Evolutionary conservation across 257 asterid species (phyloP), one percentile per base, ranked within the genome.

Genomic region (Mentha longifolia): DNA sequence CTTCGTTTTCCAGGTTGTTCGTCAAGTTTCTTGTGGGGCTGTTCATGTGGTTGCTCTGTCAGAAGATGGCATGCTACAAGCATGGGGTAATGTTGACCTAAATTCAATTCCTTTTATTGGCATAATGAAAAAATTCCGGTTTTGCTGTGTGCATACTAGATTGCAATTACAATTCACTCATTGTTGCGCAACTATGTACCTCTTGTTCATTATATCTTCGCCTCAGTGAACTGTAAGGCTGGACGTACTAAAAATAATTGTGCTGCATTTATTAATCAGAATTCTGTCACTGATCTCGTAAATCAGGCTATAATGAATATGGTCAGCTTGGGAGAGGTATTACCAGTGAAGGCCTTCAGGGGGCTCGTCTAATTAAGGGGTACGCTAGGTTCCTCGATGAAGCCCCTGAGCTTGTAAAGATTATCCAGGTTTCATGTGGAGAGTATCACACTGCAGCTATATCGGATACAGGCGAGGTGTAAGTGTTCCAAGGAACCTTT

Each of bases 281-380:
- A 71, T 73, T 76, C 80, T 84, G 79, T 84, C 79, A 33, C 80
- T 85, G 85, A 72, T 80, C 81, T 86, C 82, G 78, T 78, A 84
- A 84, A 88, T 82, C 97, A 94, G 99, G 99, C 83, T 92, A 95
- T 82, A 95, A 92, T 87, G 99, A 92, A 78, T 89, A 68, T 84
- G 98, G 97, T 72, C 98, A 95, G 91, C 96, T 95, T 79, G 97
- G 99, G 74, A 87, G 99, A 92, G 99, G 99, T 79, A 69, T 87
- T 84, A 92, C 98, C 66, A 76, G 86, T 72, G 99, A 88, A 85
- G 99, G 99, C 47, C 96, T 92, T 81, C 98, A 95, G 83, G 88
- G 89, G 95, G 94, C 98, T 84, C 88, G 76, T 68, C 61, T 88
- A 61, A 92, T 95, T 69, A 83, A 82, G 65, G 91, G 88, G 39